These are phyloP conservation scores for Effrenium voratum DNA, from an alignment of 73 alveolate genomes.

Conservation along the genomic window DNA sequence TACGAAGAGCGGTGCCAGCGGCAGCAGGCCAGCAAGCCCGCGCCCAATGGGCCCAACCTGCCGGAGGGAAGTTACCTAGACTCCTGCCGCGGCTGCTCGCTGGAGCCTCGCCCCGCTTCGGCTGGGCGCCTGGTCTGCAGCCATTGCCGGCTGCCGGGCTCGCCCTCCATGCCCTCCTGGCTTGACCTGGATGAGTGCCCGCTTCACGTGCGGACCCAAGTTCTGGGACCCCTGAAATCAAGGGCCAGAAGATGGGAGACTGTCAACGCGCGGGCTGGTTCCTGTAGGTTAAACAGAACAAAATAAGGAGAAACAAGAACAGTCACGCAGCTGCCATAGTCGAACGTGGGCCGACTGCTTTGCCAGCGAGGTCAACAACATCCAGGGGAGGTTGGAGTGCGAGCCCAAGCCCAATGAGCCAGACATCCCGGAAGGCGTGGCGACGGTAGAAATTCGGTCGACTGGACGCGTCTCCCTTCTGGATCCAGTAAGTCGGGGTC, in stretches of 20 bases:
- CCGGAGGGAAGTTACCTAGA: constrained; percentile 20
- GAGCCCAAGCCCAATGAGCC: constrained; percentile 86
- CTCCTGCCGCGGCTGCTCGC: constrained; percentile 72
- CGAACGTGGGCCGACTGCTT: neutral
- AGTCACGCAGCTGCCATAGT: too few relatives aligned
- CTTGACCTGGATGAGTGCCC: too few relatives aligned
- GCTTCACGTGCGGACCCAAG: too few relatives aligned
- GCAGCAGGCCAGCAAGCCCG: neutral
- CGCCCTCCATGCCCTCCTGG: constrained; percentile 40
- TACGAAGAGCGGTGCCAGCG: neutral
- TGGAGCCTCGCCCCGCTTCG: too few relatives aligned
- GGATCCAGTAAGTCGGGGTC: too few relatives aligned
- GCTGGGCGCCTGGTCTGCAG: constrained; percentile 20
- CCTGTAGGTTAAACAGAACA: too few relatives aligned
- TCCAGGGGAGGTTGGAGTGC: constrained; percentile 74
- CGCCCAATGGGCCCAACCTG: neutral
- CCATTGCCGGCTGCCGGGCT: constrained; percentile 79
- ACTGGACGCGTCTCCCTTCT: too few relatives aligned
- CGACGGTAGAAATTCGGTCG: too few relatives aligned
- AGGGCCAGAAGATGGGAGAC: too few relatives aligned
- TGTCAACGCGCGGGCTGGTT: too few relatives aligned
- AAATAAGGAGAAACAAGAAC: too few relatives aligned
- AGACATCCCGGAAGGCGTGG: constrained; percentile 40
- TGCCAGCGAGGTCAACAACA: constrained; percentile 41
- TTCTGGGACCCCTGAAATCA: too few relatives aligned